Evolutionary conservation across 768 basidiomycete genomes (phyloP).

Genomic region (Clavulina sp.): DNA sequence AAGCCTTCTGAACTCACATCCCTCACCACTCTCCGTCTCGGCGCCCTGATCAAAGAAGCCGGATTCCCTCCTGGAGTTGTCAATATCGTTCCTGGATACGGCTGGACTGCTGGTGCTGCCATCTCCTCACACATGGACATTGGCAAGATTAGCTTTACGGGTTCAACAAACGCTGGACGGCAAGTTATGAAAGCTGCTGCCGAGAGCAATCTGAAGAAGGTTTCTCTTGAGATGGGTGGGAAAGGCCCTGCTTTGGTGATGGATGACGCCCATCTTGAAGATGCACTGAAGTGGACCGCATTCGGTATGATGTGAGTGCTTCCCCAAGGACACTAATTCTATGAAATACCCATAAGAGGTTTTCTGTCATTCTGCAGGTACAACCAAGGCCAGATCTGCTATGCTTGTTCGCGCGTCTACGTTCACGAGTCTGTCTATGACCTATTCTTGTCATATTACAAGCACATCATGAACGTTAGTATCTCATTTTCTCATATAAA

Average conservation of each 20-base stretch:
- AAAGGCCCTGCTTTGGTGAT: constrained; percentile 59
- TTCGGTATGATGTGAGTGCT: constrained; percentile 53
- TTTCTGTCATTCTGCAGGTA: constrained; percentile 25
- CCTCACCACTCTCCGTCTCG: constrained; percentile 37
- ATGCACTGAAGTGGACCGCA: constrained; percentile 54
- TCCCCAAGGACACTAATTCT: background rate
- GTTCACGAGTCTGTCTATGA: constrained; percentile 71
- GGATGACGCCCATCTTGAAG: constrained; percentile 52
- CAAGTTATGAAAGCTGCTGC: constrained; percentile 66
- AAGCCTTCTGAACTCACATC: constrained; percentile 75
- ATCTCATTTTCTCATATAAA: no score
- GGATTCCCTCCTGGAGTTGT: constrained; percentile 65
- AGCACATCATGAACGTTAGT: constrained; percentile 30
- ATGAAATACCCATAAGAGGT: background rate
- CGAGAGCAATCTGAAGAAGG: constrained; percentile 67
- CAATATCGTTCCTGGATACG: constrained; percentile 61
- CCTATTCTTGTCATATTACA: constrained; percentile 45
- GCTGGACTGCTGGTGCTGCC: constrained; percentile 48
- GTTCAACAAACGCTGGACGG: constrained; percentile 34
- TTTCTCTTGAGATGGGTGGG: constrained; percentile 35
- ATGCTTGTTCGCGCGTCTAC: constrained; percentile 65
- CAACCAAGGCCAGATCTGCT: constrained; percentile 65
- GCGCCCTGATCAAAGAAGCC: constrained; percentile 41
- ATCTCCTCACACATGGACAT: constrained; percentile 47
- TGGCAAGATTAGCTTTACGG: constrained; percentile 27